These are phyloP conservation scores for Penicillium lividum DNA, from an alignment of 495 filamentous ascomycete genomes.

Conservation along the genomic window DNA sequence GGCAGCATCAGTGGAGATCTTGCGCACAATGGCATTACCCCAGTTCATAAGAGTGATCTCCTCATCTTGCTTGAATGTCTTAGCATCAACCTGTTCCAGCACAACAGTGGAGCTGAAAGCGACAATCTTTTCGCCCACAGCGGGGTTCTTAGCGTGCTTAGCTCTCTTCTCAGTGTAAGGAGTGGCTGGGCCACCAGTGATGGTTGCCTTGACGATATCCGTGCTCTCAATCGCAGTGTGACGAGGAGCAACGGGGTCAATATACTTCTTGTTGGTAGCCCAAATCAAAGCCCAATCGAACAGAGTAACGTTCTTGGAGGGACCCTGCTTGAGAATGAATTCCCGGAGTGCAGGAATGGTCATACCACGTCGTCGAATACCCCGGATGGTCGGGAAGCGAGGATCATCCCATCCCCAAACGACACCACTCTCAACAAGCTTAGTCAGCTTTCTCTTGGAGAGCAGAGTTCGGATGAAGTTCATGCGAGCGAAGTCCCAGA, in stretches of 20 bases:
- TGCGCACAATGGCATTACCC: slow-evolving; percentile 87
- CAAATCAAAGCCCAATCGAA: slow-evolving; percentile 92
- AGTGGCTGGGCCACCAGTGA: slow-evolving; percentile 67
- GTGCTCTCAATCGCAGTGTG: slow-evolving; percentile 77
- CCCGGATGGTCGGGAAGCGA: slow-evolving; percentile 90
- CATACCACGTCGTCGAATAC: slow-evolving; percentile 86
- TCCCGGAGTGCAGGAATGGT: slow-evolving; percentile 84
- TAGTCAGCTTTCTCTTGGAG: slow-evolving; percentile 93
- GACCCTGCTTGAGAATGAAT: slow-evolving; percentile 92
- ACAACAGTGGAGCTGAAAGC: slow-evolving; percentile 68
- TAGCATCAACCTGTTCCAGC: slow-evolving; percentile 84
- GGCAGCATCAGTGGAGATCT: slow-evolving; percentile 59
- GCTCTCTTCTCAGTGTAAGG: slow-evolving; percentile 73
- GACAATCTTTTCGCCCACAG: slow-evolving; percentile 82
- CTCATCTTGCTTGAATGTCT: slow-evolving; percentile 77
- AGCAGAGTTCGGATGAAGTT: slow-evolving; percentile 91
- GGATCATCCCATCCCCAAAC: slow-evolving; percentile 97
- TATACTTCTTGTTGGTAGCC: slow-evolving; percentile 94
- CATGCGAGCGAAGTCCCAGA: slow-evolving; percentile 98
- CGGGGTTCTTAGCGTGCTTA: slow-evolving; percentile 83
- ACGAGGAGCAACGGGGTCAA: slow-evolving; percentile 82
- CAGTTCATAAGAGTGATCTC: slow-evolving; percentile 96
- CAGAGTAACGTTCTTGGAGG: slow-evolving; percentile 82
- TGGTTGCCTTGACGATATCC: slow-evolving; percentile 63
- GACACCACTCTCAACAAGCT: slow-evolving; percentile 80